Conservation (phyloP, 129 eudicot genomes). For the Flaveria bidentis region DNA sequence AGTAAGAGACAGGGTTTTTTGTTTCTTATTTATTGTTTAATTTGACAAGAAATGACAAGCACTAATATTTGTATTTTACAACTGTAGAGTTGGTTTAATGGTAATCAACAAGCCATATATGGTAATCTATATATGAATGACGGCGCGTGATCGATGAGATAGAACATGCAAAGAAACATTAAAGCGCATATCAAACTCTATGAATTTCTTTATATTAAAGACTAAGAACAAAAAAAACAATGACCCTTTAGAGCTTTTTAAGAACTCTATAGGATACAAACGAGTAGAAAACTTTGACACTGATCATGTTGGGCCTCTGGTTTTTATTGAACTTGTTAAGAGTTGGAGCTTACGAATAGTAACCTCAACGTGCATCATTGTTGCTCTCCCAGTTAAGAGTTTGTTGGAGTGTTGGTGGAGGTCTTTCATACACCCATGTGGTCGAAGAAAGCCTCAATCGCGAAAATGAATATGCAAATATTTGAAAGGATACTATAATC, state of each 20-base stretch:
- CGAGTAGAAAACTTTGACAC: slow-evolving; percentile 15
- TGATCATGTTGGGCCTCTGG: neutral
- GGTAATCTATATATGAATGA: too few relatives aligned
- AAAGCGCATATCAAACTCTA: neutral
- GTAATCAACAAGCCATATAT: too few relatives aligned
- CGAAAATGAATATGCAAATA: neutral
- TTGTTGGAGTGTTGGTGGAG: slow-evolving; percentile 26
- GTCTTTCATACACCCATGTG: neutral
- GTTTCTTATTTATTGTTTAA: too few relatives aligned
- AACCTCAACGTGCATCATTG: slow-evolving; percentile 18
- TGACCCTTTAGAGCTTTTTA: slow-evolving; percentile 5
- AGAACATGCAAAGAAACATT: neutral
- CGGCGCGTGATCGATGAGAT: neutral
- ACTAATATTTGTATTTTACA: too few relatives aligned
- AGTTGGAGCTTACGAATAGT: slow-evolving; percentile 20
- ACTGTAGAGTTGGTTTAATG: too few relatives aligned
- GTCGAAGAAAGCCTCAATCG: neutral
- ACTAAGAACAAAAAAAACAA: slow-evolving; percentile 11
- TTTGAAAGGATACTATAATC: slow-evolving; percentile 19
- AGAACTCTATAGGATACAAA: slow-evolving; percentile 6
- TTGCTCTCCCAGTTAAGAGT: neutral
- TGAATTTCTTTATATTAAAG: neutral
- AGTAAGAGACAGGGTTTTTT: too few relatives aligned
- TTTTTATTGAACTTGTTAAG: neutral
- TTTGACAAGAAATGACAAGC: too few relatives aligned